Evolutionary conservation across 768 basidiomycete species (phyloP), one percentile per base, ranked within the genome.

Genomic region (Albatrellus ellisii): DNA sequence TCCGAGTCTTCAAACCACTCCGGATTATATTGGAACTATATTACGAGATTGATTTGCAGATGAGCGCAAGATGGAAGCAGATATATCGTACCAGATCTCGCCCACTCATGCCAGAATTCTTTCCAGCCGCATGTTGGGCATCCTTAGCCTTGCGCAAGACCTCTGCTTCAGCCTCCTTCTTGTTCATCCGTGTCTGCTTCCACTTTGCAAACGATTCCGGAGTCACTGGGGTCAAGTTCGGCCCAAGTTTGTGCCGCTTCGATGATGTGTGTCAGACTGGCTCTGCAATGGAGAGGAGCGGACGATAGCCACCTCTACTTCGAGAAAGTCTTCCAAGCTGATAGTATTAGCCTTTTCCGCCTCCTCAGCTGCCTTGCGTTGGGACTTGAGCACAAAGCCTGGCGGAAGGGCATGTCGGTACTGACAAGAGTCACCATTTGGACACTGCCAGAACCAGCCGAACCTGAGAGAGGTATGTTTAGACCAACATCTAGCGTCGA

Each of bases 381-480:
- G 89, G 3, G 88, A 87, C 60, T 85, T 95, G 52, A 98, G 75
- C 18, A 95, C 82, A 60, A 95, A 98, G 3, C 94, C 94, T 26
- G 94, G 88, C 7, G 94, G 94, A 10, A 98, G 68, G 0, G 94
- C 94, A 57, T 98, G 94, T 43, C 89, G 74, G 63, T 95, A 95
- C 62, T 88, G 85, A 65, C 92, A 97, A 36, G 69, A 69, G 22
- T 87, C 80, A 46, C 88, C 85, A 48, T 83, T 88, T 6, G 88
- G 88, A 61, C 87, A 88, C 60, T 86, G 81, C 89, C 89, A 94
- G 68, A 94, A 94, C 90, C 90, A 92, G 21, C 89, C 88, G 54
- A 85, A 89, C 54, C 77, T 77, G 36, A 22, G 27, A 25, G 20
- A 15, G 36, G 44, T 18, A 35, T 37, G 43, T 15, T 11, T 24